These are phyloP conservation scores for Lactarius evosmus DNA, from an alignment of 768 basidiomycete species.

Conservation along the genomic window DNA sequence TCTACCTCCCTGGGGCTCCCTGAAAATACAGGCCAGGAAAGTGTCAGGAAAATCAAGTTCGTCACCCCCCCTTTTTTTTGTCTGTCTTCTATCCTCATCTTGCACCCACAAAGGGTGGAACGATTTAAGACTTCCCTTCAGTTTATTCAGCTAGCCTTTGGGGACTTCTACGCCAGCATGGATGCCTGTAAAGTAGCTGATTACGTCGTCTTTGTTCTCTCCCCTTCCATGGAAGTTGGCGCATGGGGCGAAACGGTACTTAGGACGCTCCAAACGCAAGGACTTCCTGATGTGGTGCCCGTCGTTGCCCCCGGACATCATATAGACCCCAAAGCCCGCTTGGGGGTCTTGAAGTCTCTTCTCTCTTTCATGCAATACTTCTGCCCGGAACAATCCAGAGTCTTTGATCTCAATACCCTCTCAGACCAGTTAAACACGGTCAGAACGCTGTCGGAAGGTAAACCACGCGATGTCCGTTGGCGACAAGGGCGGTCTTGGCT, in stretches of 20 bases:
- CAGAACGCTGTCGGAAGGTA: constrained; percentile 80
- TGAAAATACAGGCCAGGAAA: constrained; percentile 48
- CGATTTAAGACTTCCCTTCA: constrained; percentile 91
- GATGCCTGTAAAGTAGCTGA: constrained; percentile 88
- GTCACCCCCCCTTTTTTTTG: constrained; percentile 29
- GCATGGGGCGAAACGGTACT: constrained; percentile 84
- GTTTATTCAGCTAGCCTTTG: constrained; percentile 74
- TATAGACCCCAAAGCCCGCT: constrained; percentile 58
- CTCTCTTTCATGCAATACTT: constrained; percentile 96
- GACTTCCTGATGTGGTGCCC: constrained; percentile 79
- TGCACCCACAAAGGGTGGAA: constrained; percentile 54
- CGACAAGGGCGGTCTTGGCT: constrained; percentile 77
- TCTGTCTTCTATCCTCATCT: constrained; percentile 6
- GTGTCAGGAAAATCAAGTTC: constrained; percentile 68
- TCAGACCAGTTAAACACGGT: constrained; percentile 71
- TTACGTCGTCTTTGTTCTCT: constrained; percentile 84
- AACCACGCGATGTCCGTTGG: constrained; percentile 77
- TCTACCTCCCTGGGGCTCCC: constrained; percentile 56
- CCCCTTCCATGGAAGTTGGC: constrained; percentile 78
- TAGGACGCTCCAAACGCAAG: constrained; percentile 85
- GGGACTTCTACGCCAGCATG: constrained; percentile 68
- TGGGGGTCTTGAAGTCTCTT: constrained; percentile 77
- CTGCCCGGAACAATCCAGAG: constrained; percentile 72
- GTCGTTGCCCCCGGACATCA: constrained; percentile 57
- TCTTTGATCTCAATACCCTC: constrained; percentile 65